Evolutionary conservation across 768 basidiomycete genomes (phyloP).

Genomic region (Russula ochroleuca): DNA sequence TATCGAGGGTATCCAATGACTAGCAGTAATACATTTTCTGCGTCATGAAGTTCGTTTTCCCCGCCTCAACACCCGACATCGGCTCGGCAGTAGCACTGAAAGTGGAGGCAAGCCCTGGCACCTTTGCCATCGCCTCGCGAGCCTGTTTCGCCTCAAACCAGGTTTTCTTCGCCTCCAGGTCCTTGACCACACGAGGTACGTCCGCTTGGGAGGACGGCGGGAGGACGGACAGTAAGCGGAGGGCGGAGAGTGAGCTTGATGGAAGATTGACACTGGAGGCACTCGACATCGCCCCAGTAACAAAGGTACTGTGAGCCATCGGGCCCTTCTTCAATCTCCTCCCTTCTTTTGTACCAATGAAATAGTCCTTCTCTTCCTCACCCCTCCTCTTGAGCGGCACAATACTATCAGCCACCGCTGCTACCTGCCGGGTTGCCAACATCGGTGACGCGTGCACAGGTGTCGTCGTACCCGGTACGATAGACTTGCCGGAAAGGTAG

Average conservation of each 20-base stretch:
- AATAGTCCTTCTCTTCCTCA: slow-evolving; percentile 77
- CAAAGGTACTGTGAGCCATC: neutral
- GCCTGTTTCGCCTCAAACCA: slow-evolving; percentile 64
- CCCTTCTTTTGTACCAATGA: slow-evolving; percentile 59
- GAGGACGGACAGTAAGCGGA: slow-evolving; percentile 85
- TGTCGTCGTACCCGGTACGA: no score
- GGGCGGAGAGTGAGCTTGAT: slow-evolving; percentile 75
- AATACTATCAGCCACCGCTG: slow-evolving; percentile 26
- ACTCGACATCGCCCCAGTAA: slow-evolving; percentile 39
- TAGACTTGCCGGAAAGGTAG: slow-evolving; percentile 65
- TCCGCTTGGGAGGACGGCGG: slow-evolving; percentile 79
- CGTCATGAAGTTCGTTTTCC: no score
- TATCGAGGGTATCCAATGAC: slow-evolving; percentile 1
- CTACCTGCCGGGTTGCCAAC: no score
- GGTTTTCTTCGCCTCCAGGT: slow-evolving; percentile 87
- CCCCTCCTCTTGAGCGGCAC: slow-evolving; percentile 89
- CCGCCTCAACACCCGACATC: slow-evolving; percentile 40
- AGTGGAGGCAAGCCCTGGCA: no score
- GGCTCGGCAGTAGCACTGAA: no score
- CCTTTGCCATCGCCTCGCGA: no score
- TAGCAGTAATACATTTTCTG: slow-evolving; percentile 30
- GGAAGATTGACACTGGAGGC: slow-evolving; percentile 64
- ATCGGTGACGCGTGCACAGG: no score
- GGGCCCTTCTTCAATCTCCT: slow-evolving; percentile 33
- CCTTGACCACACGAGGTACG: slow-evolving; percentile 77